Percentiles rank a stretch among this genome's conserved stretches.
These are phyloP conservation scores for Ceratocystis smalleyi DNA, from an alignment of 2,329 filamentous ascomycete genomes.

Conservation along the genomic window DNA sequence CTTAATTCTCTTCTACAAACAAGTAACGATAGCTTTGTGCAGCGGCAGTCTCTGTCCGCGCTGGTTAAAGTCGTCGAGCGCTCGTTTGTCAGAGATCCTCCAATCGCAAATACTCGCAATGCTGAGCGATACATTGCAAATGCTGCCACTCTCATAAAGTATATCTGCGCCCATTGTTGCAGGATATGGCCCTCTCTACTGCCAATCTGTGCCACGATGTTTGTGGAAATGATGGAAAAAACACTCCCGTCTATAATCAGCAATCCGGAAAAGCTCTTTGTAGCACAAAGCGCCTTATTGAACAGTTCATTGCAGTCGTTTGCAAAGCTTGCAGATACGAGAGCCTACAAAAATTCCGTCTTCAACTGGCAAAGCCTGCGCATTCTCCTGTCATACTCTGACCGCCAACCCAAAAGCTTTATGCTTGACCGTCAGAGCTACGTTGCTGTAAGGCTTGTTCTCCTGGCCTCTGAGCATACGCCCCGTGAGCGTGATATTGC, in stretches of 20 bases:
- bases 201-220: constrained; percentile 22
- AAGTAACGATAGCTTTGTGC: constrained; percentile 5
- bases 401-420: constrained; percentile 32
- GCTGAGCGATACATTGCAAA: constrained; percentile 1
- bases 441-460: constrained; percentile 36
- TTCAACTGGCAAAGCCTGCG: constrained; percentile 45
- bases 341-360: constrained; percentile 26
- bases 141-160: constrained; percentile 6
- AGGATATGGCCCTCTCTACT: constrained; percentile 22
- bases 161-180: constrained; percentile 17
- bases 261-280: constrained; percentile 18
- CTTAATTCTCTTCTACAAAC: constrained; percentile 11
- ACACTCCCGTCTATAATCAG: constrained; percentile 18
- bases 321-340: constrained; percentile 22
- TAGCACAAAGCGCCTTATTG: constrained; percentile 23
- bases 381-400: constrained; percentile 37
- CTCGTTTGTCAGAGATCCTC: constrained; percentile 8
- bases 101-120: background rate
- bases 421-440: constrained; percentile 38
- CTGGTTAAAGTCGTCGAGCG: background rate
- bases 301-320: constrained; percentile 26
- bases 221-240: constrained; percentile 22
- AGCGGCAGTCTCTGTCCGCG: constrained; percentile 7
- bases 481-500: constrained; percentile 34
- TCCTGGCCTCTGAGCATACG: constrained; percentile 39